Evolutionary conservation across 179 eudicot species (phyloP).

Genomic region (Drosera spatulata): DNA sequence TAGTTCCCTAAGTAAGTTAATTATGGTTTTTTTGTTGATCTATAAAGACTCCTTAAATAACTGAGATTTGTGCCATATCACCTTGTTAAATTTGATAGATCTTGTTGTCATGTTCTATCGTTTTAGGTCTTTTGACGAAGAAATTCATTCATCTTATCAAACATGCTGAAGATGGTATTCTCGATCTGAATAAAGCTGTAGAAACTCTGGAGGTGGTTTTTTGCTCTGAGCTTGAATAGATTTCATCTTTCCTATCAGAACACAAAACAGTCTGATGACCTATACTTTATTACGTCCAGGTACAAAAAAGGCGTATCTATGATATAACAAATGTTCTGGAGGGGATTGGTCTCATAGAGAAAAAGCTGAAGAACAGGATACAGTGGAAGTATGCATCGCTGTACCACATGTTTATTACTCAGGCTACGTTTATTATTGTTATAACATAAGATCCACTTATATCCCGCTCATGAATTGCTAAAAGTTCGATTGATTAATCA

Average conservation of each 20-base stretch:
- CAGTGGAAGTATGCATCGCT: slow-evolving; percentile 80
- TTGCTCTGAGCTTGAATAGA: slow-evolving; percentile 3
- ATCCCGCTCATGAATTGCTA: too few relatives aligned
- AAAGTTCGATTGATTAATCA: too few relatives aligned
- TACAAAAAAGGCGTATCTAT: slow-evolving; percentile 93
- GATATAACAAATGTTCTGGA: slow-evolving; percentile 92
- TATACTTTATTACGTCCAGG: slow-evolving; percentile 39
- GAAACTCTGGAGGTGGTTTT: slow-evolving; percentile 60
- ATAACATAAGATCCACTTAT: too few relatives aligned
- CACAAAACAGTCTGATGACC: too few relatives aligned
- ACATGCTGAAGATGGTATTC: slow-evolving; percentile 89
- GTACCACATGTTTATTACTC: neutral
- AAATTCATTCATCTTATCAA: slow-evolving; percentile 81
- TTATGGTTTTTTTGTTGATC: too few relatives aligned
- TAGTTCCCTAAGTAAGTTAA: slow-evolving; percentile 70
- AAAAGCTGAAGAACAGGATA: slow-evolving; percentile 89
- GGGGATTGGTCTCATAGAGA: slow-evolving; percentile 94
- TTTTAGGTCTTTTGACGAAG: slow-evolving; percentile 84
- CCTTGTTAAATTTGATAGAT: too few relatives aligned
- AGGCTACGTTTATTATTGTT: too few relatives aligned
- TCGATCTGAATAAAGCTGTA: slow-evolving; percentile 89
- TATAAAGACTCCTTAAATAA: too few relatives aligned
- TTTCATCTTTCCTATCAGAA: too few relatives aligned
- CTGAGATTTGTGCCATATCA: too few relatives aligned
- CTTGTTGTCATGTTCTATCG: too few relatives aligned